A percentile compares a stretch with the other conserved stretches of the same genome.
Evolutionary conservation across 352 stramenopile species (phyloP).

Genomic region (Blastocystis sp.): DNA sequence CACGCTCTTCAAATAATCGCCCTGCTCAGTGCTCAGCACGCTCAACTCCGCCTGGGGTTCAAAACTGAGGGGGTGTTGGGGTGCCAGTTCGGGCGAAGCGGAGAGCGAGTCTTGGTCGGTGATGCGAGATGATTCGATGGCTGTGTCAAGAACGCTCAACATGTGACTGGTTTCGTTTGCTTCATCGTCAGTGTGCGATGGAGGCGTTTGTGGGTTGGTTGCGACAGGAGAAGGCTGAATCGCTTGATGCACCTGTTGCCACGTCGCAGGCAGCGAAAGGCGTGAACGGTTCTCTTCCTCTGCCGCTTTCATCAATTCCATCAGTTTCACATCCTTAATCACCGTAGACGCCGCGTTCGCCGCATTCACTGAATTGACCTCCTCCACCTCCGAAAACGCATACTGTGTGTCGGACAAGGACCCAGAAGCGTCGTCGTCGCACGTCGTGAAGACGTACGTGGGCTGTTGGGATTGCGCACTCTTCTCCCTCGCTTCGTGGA

Average conservation of each 20-base stretch:
- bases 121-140: background rate
- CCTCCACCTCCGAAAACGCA: background rate
- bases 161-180: background rate
- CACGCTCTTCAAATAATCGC: constrained; percentile 6
- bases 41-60: background rate
- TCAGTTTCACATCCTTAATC: background rate
- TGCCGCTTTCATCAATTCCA: background rate
- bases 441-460: background rate
- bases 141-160: background rate
- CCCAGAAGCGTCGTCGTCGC: background rate
- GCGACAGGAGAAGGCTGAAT: too few species aligned
- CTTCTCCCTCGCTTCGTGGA: background rate
- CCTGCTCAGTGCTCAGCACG: background rate
- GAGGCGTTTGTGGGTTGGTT: too few species aligned
- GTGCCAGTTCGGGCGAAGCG: background rate
- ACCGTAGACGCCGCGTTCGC: too few species aligned
- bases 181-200: background rate
- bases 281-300: background rate
- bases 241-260: too few species aligned
- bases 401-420: background rate
- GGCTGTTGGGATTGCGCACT: background rate
- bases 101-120: background rate
- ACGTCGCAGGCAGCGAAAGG: background rate
- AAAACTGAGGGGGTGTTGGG: too few species aligned
- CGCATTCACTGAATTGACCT: too few species aligned